Conservation (phyloP, 2,329 filamentous ascomycete genomes). For the Colletotrichum truncatum region DNA sequence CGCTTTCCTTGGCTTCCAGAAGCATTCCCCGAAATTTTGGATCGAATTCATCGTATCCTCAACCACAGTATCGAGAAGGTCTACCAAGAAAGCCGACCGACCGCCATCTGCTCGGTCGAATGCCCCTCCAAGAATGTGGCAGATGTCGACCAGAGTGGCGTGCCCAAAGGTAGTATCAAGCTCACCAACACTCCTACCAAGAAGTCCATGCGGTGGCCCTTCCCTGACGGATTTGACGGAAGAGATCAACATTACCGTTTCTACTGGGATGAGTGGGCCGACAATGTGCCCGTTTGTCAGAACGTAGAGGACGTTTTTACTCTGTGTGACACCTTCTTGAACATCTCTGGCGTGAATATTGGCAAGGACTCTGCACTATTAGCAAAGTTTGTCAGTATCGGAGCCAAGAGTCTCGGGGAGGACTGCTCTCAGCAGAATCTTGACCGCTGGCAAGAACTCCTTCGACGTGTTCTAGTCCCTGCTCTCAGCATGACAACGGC, state of each 20-base stretch:
- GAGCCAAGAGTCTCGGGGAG: slow-evolving; percentile 75
- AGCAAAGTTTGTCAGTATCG: slow-evolving; percentile 86
- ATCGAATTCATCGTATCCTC: slow-evolving; percentile 84
- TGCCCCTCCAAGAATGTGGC: slow-evolving; percentile 56
- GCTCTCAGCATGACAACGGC: slow-evolving; percentile 85
- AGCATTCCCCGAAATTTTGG: slow-evolving; percentile 81
- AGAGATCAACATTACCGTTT: slow-evolving; percentile 85
- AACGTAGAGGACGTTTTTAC: slow-evolving; percentile 90
- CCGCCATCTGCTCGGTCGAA: slow-evolving; percentile 38
- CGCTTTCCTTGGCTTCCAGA: slow-evolving; percentile 94
- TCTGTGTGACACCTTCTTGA: slow-evolving; percentile 84
- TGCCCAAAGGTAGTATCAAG: slow-evolving; percentile 75
- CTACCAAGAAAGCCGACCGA: slow-evolving; percentile 56
- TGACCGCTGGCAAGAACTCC: slow-evolving; percentile 84
- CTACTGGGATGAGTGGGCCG: slow-evolving; percentile 97
- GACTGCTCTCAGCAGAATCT: slow-evolving; percentile 77
- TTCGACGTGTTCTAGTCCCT: slow-evolving; percentile 85
- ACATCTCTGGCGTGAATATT: slow-evolving; percentile 87
- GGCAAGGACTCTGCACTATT: slow-evolving; percentile 83
- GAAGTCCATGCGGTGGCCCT: slow-evolving; percentile 83
- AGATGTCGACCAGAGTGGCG: slow-evolving; percentile 70
- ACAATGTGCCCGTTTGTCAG: slow-evolving; percentile 92
- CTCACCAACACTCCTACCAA: slow-evolving; percentile 67
- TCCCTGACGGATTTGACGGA: slow-evolving; percentile 79
- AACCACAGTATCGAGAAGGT: slow-evolving; percentile 85